Conservation (phyloP, 257 asterid genomes). For the Henckelia pumila region DNA sequence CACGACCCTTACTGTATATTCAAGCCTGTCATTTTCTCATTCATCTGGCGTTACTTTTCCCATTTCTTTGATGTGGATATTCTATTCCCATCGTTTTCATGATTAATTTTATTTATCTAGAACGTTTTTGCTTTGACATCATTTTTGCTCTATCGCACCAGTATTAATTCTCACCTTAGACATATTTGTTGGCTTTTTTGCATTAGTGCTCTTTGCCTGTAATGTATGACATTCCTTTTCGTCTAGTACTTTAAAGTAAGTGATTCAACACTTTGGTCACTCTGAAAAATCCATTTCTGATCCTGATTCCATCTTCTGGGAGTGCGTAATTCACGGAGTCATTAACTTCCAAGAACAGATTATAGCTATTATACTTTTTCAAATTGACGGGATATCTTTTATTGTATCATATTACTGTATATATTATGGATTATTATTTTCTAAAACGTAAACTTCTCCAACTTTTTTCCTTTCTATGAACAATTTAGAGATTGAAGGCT, state of each 20-base stretch:
- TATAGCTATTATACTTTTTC: no score
- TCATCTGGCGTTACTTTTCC: slow-evolving; percentile 6
- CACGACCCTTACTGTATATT: no score
- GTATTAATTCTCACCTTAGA: no score
- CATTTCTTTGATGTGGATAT: slow-evolving; percentile 3
- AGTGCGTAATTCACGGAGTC: neutral
- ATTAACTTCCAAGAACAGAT: neutral
- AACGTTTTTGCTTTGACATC: slow-evolving; percentile 7
- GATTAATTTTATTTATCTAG: slow-evolving; percentile 4
- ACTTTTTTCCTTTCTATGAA: no score
- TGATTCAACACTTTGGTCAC: neutral
- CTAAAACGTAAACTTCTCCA: no score
- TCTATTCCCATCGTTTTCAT: neutral
- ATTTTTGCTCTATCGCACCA: neutral
- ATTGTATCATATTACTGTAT: no score
- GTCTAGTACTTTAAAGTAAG: neutral
- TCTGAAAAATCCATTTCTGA: neutral
- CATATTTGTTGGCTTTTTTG: neutral
- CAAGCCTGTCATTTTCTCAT: neutral
- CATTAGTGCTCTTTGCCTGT: no score
- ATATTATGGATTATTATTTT: no score
- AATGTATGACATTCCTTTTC: no score
- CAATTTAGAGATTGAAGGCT: no score
- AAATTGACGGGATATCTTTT: no score
- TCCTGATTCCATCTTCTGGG: neutral